Percentiles rank a stretch among this genome's conserved stretches.
These are phyloP conservation scores for Volvox africanus DNA, from an alignment of 139 green algal genomes.

Conservation along the genomic window DNA sequence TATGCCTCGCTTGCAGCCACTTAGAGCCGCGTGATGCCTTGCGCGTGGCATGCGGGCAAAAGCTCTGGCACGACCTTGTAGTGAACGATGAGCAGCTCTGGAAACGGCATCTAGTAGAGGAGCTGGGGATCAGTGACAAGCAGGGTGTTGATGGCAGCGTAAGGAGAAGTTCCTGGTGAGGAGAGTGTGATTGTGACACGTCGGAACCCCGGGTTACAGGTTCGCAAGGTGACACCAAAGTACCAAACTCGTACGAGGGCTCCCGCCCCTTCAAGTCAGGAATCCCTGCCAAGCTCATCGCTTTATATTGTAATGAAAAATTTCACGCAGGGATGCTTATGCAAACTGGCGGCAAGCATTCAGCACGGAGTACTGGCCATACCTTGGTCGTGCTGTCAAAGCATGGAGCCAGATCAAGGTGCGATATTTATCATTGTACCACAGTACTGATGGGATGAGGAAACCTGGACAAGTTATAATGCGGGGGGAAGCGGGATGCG, in stretches of 20 bases:
- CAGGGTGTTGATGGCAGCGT: background rate
- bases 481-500: no score
- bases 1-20: background rate
- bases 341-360: background rate
- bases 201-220: no score
- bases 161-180: background rate
- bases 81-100: slow-evolving; percentile 36
- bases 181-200: background rate
- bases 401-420: slow-evolving; percentile 49
- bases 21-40: background rate
- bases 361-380: slow-evolving; percentile 36
- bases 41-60: background rate
- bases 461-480: no score
- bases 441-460: no score
- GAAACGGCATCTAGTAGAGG: background rate
- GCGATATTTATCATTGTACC: no score
- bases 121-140: slow-evolving; percentile 2
- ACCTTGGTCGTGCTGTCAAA: slow-evolving; percentile 18
- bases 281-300: no score
- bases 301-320: no score
- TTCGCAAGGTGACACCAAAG: no score
- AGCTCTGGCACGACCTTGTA: background rate
- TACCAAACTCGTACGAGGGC: no score
- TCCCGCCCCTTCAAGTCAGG: no score
- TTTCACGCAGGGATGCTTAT: slow-evolving; percentile 23